A percentile compares a stretch with the other conserved stretches of the same genome.
Conservation (phyloP, 108 stramenopile species). For the Nitzschia putrida region DNA sequence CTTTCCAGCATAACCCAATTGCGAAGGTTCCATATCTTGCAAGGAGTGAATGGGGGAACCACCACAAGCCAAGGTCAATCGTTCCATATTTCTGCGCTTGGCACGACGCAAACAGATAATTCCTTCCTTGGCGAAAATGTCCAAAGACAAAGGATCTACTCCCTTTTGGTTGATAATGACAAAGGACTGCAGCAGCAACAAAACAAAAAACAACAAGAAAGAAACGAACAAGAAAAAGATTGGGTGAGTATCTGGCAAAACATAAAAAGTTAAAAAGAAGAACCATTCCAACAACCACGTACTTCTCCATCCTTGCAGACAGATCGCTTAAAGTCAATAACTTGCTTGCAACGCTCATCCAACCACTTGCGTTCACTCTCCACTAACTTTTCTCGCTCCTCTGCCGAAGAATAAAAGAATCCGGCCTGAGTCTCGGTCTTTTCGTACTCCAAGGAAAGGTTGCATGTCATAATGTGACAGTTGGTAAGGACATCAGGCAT, state of each 20-base stretch:
- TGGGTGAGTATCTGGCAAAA: neutral
- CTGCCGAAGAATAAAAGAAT: slow-evolving; percentile 94
- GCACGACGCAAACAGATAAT: slow-evolving; percentile 96
- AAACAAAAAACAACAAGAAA: neutral
- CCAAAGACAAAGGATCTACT: slow-evolving; percentile 95
- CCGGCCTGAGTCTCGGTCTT: slow-evolving; percentile 97
- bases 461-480: slow-evolving; percentile 97
- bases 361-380: slow-evolving; percentile 97
- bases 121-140: slow-evolving; percentile 99
- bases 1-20: slow-evolving; percentile 93
- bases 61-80: slow-evolving; percentile 97
- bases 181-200: slow-evolving; percentile 63
- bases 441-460: slow-evolving; percentile 99
- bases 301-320: slow-evolving; percentile 87
- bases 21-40: slow-evolving; percentile 88
- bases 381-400: slow-evolving; percentile 97
- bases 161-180: slow-evolving; percentile 99
- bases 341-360: slow-evolving; percentile 93
- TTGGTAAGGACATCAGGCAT: slow-evolving; percentile 94
- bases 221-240: slow-evolving; percentile 1
- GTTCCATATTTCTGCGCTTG: slow-evolving; percentile 99
- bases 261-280: neutral
- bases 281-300: slow-evolving; percentile 17
- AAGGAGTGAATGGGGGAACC: slow-evolving; percentile 92
- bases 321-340: slow-evolving; percentile 95